phyloP scores from a whole-genome alignment of 306 rosid species.

The Senna tora region DNA sequence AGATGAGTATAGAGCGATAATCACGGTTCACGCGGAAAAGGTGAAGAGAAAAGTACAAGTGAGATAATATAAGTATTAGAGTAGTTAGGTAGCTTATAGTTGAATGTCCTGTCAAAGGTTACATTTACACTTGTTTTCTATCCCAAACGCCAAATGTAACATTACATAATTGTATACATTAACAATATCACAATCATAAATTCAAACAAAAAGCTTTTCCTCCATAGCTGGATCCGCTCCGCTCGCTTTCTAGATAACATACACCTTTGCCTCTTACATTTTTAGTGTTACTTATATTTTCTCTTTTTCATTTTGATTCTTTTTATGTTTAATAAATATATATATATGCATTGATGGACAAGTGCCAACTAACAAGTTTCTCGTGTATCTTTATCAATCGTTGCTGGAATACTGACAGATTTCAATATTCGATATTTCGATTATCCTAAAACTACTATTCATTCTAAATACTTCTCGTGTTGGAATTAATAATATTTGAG shows the following conservation, averaged over 20 bases:
- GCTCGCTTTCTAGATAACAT: background rate
- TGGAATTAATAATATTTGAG: background rate
- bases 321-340: no score
- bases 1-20: background rate
- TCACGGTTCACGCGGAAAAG: slow-evolving; percentile 6
- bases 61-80: no score
- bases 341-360: background rate
- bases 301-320: background rate
- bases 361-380: slow-evolving; percentile 8
- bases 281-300: background rate
- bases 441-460: background rate
- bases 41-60: slow-evolving; percentile 19
- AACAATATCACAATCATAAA: no score
- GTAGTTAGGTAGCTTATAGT: slow-evolving; percentile 6
- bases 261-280: slow-evolving; percentile 4
- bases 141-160: slow-evolving; percentile 13
- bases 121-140: slow-evolving; percentile 13
- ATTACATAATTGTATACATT: no score
- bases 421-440: background rate
- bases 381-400: background rate
- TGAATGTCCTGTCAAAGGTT: slow-evolving; percentile 29
- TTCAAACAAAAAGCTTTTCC: background rate
- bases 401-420: background rate
- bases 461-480: background rate
- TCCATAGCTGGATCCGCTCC: slow-evolving; percentile 1